These are phyloP conservation scores for Vitis hybrid DNA, from an alignment of 177 flowering plant species.

Conservation along the genomic window DNA sequence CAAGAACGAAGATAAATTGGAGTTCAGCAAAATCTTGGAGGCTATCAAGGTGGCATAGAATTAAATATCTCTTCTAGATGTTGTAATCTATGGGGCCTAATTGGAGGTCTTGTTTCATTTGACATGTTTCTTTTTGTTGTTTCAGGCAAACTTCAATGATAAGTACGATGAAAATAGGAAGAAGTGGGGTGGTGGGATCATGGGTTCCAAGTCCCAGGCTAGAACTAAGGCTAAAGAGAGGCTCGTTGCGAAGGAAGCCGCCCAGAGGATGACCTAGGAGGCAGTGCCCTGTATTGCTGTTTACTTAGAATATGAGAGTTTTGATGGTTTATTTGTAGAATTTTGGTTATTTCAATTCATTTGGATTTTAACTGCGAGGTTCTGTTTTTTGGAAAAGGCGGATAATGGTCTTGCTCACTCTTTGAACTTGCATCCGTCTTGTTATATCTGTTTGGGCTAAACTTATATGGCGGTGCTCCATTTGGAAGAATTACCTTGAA, in stretches of 20 bases:
- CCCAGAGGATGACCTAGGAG: conserved; percentile 48
- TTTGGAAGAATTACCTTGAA: background rate
- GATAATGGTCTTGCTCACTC: background rate
- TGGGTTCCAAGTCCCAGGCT: conserved; percentile 70
- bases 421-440: too few relatives aligned
- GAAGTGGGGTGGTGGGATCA: conserved; percentile 73
- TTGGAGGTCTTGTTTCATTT: background rate
- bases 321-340: background rate
- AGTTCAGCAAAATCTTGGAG: conserved; percentile 62
- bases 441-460: background rate
- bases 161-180: conserved; percentile 57
- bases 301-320: background rate
- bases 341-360: background rate
- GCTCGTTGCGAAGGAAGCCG: conserved; percentile 62
- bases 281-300: background rate
- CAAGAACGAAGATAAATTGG: conserved; percentile 70
- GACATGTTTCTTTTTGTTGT: background rate
- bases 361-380: too few relatives aligned
- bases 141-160: conserved; percentile 65
- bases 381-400: background rate
- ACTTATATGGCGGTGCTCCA: background rate
- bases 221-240: conserved; percentile 58
- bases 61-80: too few relatives aligned
- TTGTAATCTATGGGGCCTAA: background rate
- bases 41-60: conserved; percentile 45